Conservation (phyloP, 2,329 filamentous ascomycete genomes). For the Thielaviopsis euricoi region DNA sequence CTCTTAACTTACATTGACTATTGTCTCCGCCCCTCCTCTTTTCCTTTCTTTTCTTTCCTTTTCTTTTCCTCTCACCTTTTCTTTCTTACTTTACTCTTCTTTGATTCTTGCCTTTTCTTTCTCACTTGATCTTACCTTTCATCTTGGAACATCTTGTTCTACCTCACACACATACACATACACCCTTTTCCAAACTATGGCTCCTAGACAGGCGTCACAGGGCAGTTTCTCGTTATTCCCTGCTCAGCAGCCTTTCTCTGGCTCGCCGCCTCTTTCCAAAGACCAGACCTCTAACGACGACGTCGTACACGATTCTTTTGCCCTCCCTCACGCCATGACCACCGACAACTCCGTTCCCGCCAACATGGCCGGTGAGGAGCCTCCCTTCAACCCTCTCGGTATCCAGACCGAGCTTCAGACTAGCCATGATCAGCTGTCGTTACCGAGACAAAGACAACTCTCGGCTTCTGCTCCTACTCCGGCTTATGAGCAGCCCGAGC, state of each 20-base stretch:
- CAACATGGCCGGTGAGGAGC: not conserved
- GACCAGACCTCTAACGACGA: conserved; percentile 1
- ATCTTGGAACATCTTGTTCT: not conserved
- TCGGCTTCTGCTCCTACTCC: not conserved
- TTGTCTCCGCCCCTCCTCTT: not conserved
- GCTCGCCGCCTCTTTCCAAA: conserved; percentile 6
- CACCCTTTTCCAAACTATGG: not conserved
- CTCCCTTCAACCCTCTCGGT: not conserved
- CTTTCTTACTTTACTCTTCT: not conserved
- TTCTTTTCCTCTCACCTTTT: not conserved
- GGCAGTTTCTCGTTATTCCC: conserved; percentile 10
- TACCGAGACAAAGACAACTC: conserved; percentile 18
- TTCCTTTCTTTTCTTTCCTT: no score
- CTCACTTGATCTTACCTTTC: not conserved
- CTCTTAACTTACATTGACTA: not conserved
- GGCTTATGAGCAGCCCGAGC: not conserved
- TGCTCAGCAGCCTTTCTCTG: not conserved
- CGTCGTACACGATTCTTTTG: not conserved
- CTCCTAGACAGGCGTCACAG: conserved; percentile 4
- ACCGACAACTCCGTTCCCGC: not conserved
- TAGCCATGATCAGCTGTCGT: not conserved
- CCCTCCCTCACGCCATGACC: not conserved
- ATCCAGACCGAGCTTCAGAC: not conserved
- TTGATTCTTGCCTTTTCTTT: not conserved
- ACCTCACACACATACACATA: not conserved